phyloP scores from a whole-genome alignment of 352 stramenopile genomes.

The Phytophthora litchii region DNA sequence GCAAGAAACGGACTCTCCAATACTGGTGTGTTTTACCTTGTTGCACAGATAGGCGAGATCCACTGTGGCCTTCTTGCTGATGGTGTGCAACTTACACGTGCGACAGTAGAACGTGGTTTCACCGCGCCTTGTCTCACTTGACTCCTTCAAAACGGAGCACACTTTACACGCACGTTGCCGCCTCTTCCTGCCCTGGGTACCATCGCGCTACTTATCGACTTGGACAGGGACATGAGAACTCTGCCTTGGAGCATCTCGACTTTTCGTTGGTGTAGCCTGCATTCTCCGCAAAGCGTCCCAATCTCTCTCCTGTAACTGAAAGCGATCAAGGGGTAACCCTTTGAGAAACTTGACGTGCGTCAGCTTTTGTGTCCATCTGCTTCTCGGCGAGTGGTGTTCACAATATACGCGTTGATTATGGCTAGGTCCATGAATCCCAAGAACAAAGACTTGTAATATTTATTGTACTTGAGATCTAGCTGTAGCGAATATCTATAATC shows the following conservation, averaged over 20 bases:
- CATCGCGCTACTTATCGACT: slow-evolving; percentile 3
- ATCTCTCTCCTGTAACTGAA: slow-evolving; percentile 2
- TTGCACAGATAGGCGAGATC: slow-evolving; percentile 5
- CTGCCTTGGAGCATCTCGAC: background rate
- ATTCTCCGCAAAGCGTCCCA: background rate
- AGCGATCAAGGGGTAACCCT: background rate
- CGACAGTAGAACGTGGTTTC: slow-evolving; percentile 10
- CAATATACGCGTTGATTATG: slow-evolving; percentile 1
- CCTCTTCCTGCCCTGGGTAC: slow-evolving; percentile 5
- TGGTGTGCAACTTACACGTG: slow-evolving; percentile 2
- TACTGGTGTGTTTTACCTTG: slow-evolving; percentile 4
- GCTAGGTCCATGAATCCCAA: slow-evolving; percentile 4
- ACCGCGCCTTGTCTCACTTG: background rate
- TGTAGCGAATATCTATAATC: background rate
- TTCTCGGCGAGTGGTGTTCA: background rate
- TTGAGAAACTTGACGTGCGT: slow-evolving; percentile 10
- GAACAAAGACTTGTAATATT: background rate
- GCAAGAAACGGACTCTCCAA: background rate
- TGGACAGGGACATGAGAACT: background rate
- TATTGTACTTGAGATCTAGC: background rate
- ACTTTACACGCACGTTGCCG: slow-evolving; percentile 7
- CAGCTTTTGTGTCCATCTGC: background rate
- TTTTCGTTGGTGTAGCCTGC: background rate
- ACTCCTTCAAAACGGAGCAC: slow-evolving; percentile 3
- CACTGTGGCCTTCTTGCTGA: background rate